Evolutionary conservation across 441 rosid species (phyloP).

Genomic region (Eruca vesicaria): DNA sequence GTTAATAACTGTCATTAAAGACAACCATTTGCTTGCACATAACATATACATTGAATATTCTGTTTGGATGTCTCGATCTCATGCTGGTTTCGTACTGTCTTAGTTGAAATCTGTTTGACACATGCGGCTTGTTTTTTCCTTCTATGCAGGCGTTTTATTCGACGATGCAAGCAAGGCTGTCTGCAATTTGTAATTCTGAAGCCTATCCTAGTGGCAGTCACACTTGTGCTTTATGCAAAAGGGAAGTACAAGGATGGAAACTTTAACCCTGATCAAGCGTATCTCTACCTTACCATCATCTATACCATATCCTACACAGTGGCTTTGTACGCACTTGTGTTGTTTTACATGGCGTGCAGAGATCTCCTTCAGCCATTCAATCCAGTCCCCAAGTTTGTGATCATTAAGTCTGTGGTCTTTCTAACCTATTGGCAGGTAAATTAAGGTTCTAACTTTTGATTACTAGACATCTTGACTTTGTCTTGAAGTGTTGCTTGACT

Average conservation of each 20-base stretch:
- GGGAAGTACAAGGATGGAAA: constrained; percentile 97
- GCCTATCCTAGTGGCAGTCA: constrained; percentile 82
- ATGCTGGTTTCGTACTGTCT: constrained; percentile 3
- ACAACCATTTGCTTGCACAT: background rate
- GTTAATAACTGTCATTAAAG: background rate
- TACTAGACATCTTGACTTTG: background rate
- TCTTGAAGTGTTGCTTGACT: background rate
- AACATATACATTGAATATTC: background rate
- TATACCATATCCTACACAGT: constrained; percentile 89
- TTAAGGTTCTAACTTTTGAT: background rate
- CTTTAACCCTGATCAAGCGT: constrained; percentile 85
- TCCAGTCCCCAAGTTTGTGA: constrained; percentile 94
- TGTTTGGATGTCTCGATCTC: constrained; percentile 1
- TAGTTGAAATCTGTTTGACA: constrained; percentile 14
- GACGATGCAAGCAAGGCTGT: constrained; percentile 98
- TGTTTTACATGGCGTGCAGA: constrained; percentile 94
- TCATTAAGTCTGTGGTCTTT: constrained; percentile 94
- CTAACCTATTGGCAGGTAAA: constrained; percentile 98
- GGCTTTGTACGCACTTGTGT: constrained; percentile 86
- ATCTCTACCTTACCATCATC: constrained; percentile 89
- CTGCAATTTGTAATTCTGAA: constrained; percentile 95
- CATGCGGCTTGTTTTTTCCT: background rate
- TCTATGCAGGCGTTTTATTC: constrained; percentile 78
- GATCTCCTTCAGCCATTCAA: constrained; percentile 98
- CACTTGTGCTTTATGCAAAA: constrained; percentile 84